Evolutionary conservation across 768 basidiomycete species (phyloP).

Genomic region (Boletellus ananiceps): DNA sequence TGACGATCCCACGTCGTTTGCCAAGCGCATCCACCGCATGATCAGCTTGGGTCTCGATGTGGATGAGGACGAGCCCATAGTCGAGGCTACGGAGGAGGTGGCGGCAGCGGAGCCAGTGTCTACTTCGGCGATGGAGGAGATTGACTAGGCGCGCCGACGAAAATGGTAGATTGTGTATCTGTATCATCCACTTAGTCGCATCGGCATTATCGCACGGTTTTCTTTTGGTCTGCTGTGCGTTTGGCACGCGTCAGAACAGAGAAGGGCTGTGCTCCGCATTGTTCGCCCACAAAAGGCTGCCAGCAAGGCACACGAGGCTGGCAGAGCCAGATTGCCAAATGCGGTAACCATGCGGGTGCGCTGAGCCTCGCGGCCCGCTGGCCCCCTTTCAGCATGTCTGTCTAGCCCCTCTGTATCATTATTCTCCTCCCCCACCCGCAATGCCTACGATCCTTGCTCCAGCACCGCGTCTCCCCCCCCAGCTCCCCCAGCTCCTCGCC

Average conservation of each 20-base stretch:
- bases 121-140: constrained; percentile 95
- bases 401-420: constrained; percentile 35
- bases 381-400: constrained; percentile 28
- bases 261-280: constrained; percentile 18
- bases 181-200: constrained; percentile 25
- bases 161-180: constrained; percentile 16
- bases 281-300: constrained; percentile 8
- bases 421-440: constrained; percentile 9
- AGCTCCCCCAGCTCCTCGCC: constrained; percentile 9
- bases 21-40: constrained; percentile 96
- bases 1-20: constrained; percentile 91
- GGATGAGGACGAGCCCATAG: constrained; percentile 58
- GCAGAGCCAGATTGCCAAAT: constrained; percentile 27
- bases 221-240: too few species aligned
- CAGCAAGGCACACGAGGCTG: neutral
- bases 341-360: constrained; percentile 10
- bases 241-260: too few species aligned
- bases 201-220: constrained; percentile 20
- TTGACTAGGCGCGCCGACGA: constrained; percentile 52
- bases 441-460: constrained; percentile 45
- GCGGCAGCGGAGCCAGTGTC: constrained; percentile 59
- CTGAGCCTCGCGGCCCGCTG: constrained; percentile 21
- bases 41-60: constrained; percentile 88
- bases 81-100: constrained; percentile 37
- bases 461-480: constrained; percentile 32